These are phyloP conservation scores for Sarcomyxa edulis DNA, from an alignment of 768 basidiomycete genomes.

Conservation along the genomic window DNA sequence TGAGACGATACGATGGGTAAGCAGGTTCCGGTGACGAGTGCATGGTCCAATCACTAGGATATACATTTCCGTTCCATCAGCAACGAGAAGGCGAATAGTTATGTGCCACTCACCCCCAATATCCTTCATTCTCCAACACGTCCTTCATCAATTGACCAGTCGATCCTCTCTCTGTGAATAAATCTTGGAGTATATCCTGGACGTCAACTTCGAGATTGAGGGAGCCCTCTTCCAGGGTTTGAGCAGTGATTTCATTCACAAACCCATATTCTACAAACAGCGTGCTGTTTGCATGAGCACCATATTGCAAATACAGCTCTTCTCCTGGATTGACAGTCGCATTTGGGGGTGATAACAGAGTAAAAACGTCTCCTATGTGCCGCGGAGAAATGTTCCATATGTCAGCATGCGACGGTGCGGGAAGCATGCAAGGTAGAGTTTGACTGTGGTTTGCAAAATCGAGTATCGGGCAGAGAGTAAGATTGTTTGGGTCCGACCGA, in stretches of 20 bases:
- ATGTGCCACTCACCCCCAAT: constrained; percentile 82
- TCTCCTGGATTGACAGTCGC: constrained; percentile 39
- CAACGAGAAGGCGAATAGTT: no score
- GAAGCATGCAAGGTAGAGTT: constrained; percentile 34
- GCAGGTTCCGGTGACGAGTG: constrained; percentile 55
- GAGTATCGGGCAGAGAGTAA: constrained; percentile 84
- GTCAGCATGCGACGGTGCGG: constrained; percentile 29
- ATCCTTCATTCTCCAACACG: constrained; percentile 56
- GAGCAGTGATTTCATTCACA: constrained; percentile 33
- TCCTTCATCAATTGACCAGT: constrained; percentile 43
- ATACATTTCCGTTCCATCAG: not conserved
- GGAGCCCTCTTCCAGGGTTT: constrained; percentile 18
- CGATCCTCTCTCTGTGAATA: constrained; percentile 39
- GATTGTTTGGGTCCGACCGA: constrained; percentile 60
- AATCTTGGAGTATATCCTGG: constrained; percentile 41
- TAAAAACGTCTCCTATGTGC: constrained; percentile 39
- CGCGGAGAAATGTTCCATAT: constrained; percentile 30
- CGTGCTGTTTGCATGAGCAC: constrained; percentile 68
- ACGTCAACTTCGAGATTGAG: constrained; percentile 58
- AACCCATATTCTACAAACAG: constrained; percentile 93
- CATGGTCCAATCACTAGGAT: constrained; percentile 72
- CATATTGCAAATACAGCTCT: constrained; percentile 78
- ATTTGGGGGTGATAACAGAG: constrained; percentile 43
- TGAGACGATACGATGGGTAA: constrained; percentile 77
- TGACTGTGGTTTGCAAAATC: constrained; percentile 84